Conservation (phyloP, 805 yeast genomes). For the Wickerhamiella hasegawae region DNA sequence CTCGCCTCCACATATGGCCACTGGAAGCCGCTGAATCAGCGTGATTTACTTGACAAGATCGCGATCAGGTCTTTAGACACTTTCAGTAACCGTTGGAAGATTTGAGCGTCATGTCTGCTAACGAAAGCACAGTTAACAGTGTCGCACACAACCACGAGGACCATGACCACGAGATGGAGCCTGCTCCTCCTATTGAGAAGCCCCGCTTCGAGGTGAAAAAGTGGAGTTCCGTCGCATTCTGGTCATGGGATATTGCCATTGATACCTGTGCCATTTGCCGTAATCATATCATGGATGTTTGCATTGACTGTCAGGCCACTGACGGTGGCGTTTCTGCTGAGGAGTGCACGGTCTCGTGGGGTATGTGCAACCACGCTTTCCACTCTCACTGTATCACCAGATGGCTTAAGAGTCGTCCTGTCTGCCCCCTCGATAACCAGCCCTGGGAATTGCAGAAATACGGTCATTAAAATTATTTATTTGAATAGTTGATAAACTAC, state of each 20-base stretch:
- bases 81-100: too few species aligned
- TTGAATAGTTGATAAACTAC: too few species aligned
- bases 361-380: constrained; percentile 94
- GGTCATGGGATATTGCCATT: constrained; percentile 97
- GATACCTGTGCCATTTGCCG: constrained; percentile 98
- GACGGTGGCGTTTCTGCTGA: constrained; percentile 43
- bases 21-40: too few species aligned
- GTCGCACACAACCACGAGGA: too few species aligned
- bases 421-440: constrained; percentile 89
- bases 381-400: constrained; percentile 92
- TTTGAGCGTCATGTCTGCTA: too few species aligned
- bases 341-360: constrained; percentile 94
- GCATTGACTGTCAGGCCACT: constrained; percentile 87
- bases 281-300: constrained; percentile 95
- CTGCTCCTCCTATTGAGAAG: too few species aligned
- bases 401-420: constrained; percentile 90
- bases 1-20: too few species aligned
- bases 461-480: constrained; percentile 41
- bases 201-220: constrained; percentile 73
- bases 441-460: constrained; percentile 72
- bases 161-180: too few species aligned
- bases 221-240: constrained; percentile 99
- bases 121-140: too few species aligned
- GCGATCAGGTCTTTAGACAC: too few species aligned
- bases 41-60: too few species aligned